Evolutionary conservation across 2,329 filamentous ascomycete species (phyloP), one percentile per base, ranked within the genome.

Genomic region (Biscogniauxia sp.): DNA sequence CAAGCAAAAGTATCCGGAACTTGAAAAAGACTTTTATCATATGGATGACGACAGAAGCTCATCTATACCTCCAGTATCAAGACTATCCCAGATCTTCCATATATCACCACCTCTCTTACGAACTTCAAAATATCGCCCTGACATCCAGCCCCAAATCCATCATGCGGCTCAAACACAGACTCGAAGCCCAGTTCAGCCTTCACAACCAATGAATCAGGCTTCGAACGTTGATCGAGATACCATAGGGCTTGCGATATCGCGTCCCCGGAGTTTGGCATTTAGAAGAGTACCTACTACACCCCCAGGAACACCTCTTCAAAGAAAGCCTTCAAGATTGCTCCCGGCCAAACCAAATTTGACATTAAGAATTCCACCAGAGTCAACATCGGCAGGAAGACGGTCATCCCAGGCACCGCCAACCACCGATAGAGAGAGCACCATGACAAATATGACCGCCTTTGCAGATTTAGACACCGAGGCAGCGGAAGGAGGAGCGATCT

Each of bases 371-470:
- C 69, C 69, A 20, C 58, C 64, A n/a, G 63, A 56, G 26, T 52
- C 57, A 17, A 63, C 61, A n/a, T 49, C 60, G 5, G 58, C 64
- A 23, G 58, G 64, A 20, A 63, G 20, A 77, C 80, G 59, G 80
- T 82, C 71, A 17, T 66, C 68, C 13, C 67, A 70, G 79, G 37
- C 28, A 50, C 58, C 59, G 73, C 83, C 63, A 80, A 82, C 8
- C 77, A 85, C 71, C 81, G 84, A 62, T 79, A 85, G 72, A 79
- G 83, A 66, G 73, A 81, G 61, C 73, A 77, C 67, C 62, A 67
- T 65, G 64, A 72, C 68, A 55, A 76, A 64, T 60, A 68, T 61
- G 65, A 73, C 61, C 52, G 73, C 60, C 54, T 74, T 66, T 73
- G 77, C 52, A 53, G 72, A 74, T 55, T 58, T 74, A 51, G 72